These are phyloP conservation scores for Nitzschia sp. DNA, from an alignment of 108 stramenopile genomes.

Conservation along the genomic window DNA sequence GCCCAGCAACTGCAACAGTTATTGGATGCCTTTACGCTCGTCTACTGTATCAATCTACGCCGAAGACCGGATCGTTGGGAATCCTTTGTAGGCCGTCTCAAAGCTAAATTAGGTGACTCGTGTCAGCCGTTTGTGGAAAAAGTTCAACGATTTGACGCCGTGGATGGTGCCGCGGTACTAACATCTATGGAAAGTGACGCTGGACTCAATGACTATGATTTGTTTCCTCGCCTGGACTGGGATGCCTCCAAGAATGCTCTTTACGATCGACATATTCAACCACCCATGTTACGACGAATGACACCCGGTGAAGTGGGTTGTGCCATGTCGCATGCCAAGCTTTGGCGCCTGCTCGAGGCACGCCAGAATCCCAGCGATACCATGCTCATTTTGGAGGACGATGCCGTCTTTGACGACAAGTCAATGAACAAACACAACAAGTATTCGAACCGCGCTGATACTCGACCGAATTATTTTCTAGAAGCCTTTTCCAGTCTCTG, in stretches of 20 bases:
- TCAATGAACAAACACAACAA: background rate
- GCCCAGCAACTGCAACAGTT: background rate
- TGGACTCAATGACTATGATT: constrained; percentile 5
- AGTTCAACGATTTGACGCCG: constrained; percentile 33
- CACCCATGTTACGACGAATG: constrained; percentile 16
- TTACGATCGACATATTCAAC: constrained; percentile 22
- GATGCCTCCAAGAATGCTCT: constrained; percentile 41
- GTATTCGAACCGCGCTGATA: background rate
- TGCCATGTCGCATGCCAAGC: constrained; percentile 41
- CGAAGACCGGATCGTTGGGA: constrained; percentile 25
- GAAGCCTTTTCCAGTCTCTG: constrained; percentile 16
- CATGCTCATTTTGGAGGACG: constrained; percentile 39
- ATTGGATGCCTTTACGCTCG: constrained; percentile 10
- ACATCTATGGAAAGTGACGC: background rate
- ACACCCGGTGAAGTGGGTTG: constrained; percentile 48
- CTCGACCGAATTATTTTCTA: constrained; percentile 5
- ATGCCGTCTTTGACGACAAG: constrained; percentile 16
- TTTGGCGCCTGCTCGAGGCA: constrained; percentile 26
- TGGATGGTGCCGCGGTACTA: constrained; percentile 19
- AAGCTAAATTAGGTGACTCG: background rate
- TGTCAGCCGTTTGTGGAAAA: background rate
- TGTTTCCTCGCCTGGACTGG: constrained; percentile 23
- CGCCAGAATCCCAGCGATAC: background rate
- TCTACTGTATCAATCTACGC: constrained; percentile 34
- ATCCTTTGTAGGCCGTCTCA: background rate